Evolutionary conservation across 257 asterid genomes (phyloP).

Genomic region (Jaltomata sinuosa): DNA sequence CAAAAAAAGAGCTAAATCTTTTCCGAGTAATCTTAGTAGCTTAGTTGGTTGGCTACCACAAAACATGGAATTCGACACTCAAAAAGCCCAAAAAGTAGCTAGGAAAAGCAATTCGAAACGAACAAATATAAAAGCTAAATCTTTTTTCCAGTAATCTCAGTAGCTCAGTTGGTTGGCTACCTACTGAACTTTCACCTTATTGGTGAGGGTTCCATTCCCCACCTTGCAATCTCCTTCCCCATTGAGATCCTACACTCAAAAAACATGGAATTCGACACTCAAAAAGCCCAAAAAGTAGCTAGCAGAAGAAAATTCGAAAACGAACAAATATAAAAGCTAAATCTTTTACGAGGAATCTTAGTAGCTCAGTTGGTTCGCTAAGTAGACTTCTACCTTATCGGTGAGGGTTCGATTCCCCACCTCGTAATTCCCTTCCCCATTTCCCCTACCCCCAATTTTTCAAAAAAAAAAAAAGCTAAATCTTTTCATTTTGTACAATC

Average conservation of each 20-base stretch:
- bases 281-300: background rate
- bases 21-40: too few species aligned
- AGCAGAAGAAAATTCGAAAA: background rate
- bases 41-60: background rate
- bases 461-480: background rate
- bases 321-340: background rate
- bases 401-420: background rate
- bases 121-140: too few species aligned
- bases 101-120: background rate
- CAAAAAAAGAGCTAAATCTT: too few species aligned
- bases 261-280: background rate
- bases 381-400: too few species aligned
- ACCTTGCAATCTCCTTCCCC: too few species aligned
- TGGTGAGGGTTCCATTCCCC: too few species aligned
- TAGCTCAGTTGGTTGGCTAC: too few species aligned
- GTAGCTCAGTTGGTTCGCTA: too few species aligned
- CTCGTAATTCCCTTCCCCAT: too few species aligned
- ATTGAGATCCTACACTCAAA: background rate
- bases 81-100: background rate
- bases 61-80: background rate
- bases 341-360: background rate
- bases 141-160: too few species aligned
- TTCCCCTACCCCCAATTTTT: background rate
- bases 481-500: background rate
- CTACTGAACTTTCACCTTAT: too few species aligned